phyloP scores from a whole-genome alignment of 2,329 filamentous ascomycete genomes.

The Exophiala alcalophila region DNA sequence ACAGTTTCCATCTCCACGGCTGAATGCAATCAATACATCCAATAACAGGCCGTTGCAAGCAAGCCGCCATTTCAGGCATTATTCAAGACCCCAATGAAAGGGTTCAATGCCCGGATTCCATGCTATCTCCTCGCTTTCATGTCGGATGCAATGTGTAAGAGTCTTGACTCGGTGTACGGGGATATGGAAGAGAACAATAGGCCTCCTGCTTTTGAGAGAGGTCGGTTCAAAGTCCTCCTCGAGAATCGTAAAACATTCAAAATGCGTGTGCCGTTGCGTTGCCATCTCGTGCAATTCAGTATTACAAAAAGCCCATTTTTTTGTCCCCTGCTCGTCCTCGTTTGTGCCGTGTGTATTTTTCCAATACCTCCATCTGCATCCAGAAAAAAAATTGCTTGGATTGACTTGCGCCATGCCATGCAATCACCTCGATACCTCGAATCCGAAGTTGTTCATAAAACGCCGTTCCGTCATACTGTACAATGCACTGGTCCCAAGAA shows the following conservation, averaged over 20 bases:
- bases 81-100: too few relatives aligned
- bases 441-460: conserved; percentile 15
- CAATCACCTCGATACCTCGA: conserved; percentile 11
- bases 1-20: too few relatives aligned
- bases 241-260: conserved; percentile 22
- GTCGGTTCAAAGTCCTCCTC: conserved; percentile 21
- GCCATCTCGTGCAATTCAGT: too few relatives aligned
- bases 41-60: too few relatives aligned
- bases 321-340: background rate
- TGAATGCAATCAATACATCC: too few relatives aligned
- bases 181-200: too few relatives aligned
- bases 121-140: too few relatives aligned
- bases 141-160: too few relatives aligned
- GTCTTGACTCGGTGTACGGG: too few relatives aligned
- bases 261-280: conserved; percentile 9
- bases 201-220: too few relatives aligned
- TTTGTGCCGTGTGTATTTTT: conserved; percentile 17
- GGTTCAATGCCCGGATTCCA: too few relatives aligned
- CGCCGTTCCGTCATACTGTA: conserved; percentile 29
- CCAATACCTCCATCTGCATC: conserved; percentile 15
- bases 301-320: conserved; percentile 22
- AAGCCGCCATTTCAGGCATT: too few relatives aligned
- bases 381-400: conserved; percentile 20
- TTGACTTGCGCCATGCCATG: conserved; percentile 20
- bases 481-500: conserved; percentile 14